These are phyloP conservation scores for Triticum timopheevii DNA, from an alignment of 176 grass and related monocot genomes.

Conservation along the genomic window DNA sequence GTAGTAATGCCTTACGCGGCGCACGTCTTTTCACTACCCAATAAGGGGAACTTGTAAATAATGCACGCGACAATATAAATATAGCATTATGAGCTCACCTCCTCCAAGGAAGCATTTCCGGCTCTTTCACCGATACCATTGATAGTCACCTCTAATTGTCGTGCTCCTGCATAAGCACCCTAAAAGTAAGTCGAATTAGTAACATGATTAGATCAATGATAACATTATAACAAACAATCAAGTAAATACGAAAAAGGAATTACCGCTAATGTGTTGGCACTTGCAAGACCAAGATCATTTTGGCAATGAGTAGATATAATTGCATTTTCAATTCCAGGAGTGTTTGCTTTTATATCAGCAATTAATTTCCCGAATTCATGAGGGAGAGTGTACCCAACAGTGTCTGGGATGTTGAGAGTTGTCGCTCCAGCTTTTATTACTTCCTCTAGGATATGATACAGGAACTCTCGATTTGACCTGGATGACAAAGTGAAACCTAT, in stretches of 20 bases:
- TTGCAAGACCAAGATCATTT: slow-evolving; percentile 97
- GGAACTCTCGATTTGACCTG: slow-evolving; percentile 84
- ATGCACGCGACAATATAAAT: neutral
- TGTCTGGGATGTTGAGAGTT: slow-evolving; percentile 95
- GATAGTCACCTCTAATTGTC: slow-evolving; percentile 93
- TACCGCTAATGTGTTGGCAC: slow-evolving; percentile 90
- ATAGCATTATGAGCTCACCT: slow-evolving; percentile 48
- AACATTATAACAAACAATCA: slow-evolving; percentile 14
- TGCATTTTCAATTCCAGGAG: slow-evolving; percentile 81
- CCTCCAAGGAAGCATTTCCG: slow-evolving; percentile 97
- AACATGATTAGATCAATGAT: slow-evolving; percentile 11
- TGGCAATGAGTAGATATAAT: slow-evolving; percentile 99
- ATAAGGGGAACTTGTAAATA: neutral
- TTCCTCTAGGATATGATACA: slow-evolving; percentile 91
- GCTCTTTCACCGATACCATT: slow-evolving; percentile 99
- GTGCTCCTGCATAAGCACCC: slow-evolving; percentile 85
- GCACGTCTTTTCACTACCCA: neutral
- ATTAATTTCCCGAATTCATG: slow-evolving; percentile 82
- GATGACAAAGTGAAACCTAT: slow-evolving; percentile 20
- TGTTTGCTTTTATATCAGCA: slow-evolving; percentile 88
- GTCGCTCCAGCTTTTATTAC: slow-evolving; percentile 96
- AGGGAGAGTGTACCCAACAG: slow-evolving; percentile 89
- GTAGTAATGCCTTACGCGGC: neutral
- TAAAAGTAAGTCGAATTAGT: slow-evolving; percentile 59
- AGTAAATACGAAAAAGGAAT: slow-evolving; percentile 30